A percentile compares a stretch with the other conserved stretches of the same genome.
These are phyloP conservation scores for Amniculicola lignicola DNA, from an alignment of 495 filamentous ascomycete species.

Conservation along the genomic window DNA sequence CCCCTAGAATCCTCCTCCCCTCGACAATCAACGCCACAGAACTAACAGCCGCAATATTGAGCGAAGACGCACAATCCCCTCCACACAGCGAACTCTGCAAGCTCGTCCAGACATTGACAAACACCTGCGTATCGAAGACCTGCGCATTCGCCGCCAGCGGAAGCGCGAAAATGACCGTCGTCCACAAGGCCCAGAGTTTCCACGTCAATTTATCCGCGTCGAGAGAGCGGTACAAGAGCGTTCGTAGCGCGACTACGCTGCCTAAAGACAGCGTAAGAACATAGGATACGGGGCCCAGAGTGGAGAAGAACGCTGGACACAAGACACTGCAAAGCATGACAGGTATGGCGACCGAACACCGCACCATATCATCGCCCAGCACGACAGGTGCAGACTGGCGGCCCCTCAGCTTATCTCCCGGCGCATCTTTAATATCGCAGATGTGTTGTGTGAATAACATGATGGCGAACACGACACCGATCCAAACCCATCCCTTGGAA, in stretches of 20 bases:
- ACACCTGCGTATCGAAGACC: constrained; percentile 1
- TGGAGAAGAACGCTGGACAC: constrained; percentile 7
- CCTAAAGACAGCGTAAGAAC: neutral
- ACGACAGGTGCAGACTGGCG: constrained; percentile 16
- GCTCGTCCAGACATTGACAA: neutral
- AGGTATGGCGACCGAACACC: constrained; percentile 17
- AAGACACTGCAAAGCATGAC: constrained; percentile 1
- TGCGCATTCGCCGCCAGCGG: constrained; percentile 8
- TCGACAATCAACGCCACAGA: neutral
- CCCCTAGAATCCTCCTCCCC: constrained; percentile 3
- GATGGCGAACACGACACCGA: constrained; percentile 1
- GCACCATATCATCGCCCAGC: constrained; percentile 5
- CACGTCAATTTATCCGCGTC: constrained; percentile 16
- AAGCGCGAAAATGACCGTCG: constrained; percentile 7
- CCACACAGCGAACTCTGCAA: neutral
- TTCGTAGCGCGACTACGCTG: neutral
- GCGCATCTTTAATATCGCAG: constrained; percentile 16
- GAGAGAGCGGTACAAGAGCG: constrained; percentile 2
- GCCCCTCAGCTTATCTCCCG: constrained; percentile 14
- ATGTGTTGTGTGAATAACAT: constrained; percentile 14
- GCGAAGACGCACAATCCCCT: neutral
- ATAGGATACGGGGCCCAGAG: neutral
- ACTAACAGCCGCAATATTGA: constrained; percentile 2
- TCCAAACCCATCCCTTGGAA: constrained; percentile 8
- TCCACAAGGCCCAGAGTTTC: constrained; percentile 19